Evolutionary conservation across 2,329 filamentous ascomycete genomes (phyloP).

Genomic region (Dothideomycetes sp.): DNA sequence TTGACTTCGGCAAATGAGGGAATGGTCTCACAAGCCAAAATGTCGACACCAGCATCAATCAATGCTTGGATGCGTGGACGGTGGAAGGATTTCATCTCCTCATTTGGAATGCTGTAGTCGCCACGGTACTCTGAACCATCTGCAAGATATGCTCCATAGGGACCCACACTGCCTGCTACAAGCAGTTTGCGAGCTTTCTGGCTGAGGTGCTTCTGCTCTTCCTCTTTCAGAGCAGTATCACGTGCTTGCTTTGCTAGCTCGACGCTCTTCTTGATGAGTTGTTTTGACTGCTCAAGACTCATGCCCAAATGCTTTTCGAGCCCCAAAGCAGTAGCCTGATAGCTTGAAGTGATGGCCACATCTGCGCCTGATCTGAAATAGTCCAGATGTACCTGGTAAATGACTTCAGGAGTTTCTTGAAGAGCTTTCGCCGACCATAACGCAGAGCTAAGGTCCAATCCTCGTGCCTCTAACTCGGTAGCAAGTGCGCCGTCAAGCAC

Average conservation of each 20-base stretch:
- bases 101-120: conserved; percentile 23
- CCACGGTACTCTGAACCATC: conserved; percentile 37
- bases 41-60: conserved; percentile 29
- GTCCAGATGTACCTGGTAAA: conserved; percentile 31
- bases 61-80: conserved; percentile 30
- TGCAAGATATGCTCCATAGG: conserved; percentile 36
- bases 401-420: conserved; percentile 26
- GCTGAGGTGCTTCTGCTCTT: background rate
- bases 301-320: conserved; percentile 27
- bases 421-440: conserved; percentile 36
- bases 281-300: conserved; percentile 20
- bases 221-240: conserved; percentile 9
- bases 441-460: conserved; percentile 29
- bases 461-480: conserved; percentile 34
- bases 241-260: conserved; percentile 28
- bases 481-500: conserved; percentile 37
- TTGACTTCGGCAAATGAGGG: conserved; percentile 28
- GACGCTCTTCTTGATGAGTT: conserved; percentile 30
- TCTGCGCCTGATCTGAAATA: conserved; percentile 35
- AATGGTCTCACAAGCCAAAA: conserved; percentile 36
- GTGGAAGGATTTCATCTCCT: conserved; percentile 31
- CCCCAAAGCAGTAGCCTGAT: conserved; percentile 34
- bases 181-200: conserved; percentile 15
- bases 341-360: conserved; percentile 36
- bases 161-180: conserved; percentile 35